Conservation (phyloP, 129 eudicot species). For the Escallonia herrerae region DNA sequence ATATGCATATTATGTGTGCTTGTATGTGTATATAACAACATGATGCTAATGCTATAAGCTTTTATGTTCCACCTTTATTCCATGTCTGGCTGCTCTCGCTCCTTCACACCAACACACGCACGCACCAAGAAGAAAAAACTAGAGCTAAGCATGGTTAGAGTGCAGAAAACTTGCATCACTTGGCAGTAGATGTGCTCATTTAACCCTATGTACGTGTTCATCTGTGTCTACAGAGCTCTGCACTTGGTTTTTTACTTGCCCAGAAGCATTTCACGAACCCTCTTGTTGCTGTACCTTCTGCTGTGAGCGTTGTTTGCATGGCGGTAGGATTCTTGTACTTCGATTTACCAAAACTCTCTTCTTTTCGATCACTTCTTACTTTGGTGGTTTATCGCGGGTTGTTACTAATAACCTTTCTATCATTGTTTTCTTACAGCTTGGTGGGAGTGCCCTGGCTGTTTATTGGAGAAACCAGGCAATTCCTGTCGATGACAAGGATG, state of each 20-base stretch:
- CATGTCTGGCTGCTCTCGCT: too few relatives aligned
- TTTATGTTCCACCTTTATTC: too few relatives aligned
- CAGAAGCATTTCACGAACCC: conserved; percentile 97
- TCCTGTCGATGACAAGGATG: conserved; percentile 92
- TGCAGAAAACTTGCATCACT: background rate
- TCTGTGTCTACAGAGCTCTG: conserved; percentile 68
- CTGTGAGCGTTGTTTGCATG: conserved; percentile 98
- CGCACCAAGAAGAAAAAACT: too few relatives aligned
- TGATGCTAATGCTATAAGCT: too few relatives aligned
- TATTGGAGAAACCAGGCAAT: conserved; percentile 94
- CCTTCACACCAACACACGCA: too few relatives aligned
- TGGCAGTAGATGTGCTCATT: background rate
- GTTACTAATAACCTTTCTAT: too few relatives aligned
- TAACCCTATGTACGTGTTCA: background rate
- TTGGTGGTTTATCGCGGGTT: too few relatives aligned
- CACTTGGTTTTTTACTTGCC: conserved; percentile 92
- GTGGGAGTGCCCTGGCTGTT: conserved; percentile 97
- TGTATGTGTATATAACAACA: too few relatives aligned
- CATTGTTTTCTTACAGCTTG: conserved; percentile 48
- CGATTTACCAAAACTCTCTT: background rate
- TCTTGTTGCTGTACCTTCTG: conserved; percentile 97
- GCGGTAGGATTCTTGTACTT: conserved; percentile 55
- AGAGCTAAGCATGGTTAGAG: too few relatives aligned
- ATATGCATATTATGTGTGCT: too few relatives aligned
- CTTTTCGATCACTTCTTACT: background rate